These are phyloP conservation scores for Spergularia bocconei DNA, from an alignment of 148 eudicot genomes.

Conservation along the genomic window DNA sequence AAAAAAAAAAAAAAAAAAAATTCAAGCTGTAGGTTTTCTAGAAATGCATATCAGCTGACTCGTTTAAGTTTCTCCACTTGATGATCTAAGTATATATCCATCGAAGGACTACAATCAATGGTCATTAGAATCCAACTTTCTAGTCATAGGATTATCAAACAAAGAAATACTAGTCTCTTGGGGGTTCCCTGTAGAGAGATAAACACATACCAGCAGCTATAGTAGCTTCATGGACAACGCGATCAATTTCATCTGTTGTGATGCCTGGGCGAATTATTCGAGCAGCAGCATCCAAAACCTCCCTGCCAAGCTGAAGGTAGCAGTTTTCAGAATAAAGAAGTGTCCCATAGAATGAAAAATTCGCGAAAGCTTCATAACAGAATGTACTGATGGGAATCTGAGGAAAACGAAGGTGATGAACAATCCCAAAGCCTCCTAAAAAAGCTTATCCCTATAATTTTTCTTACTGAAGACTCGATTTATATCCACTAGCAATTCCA, in stretches of 20 bases:
- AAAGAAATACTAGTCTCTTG: not conserved
- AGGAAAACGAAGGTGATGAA: not conserved
- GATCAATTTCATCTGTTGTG: slow-evolving; percentile 97
- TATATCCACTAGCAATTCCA: not conserved
- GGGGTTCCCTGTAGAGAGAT: not conserved
- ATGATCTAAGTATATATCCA: too few relatives aligned
- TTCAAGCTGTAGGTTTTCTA: too few relatives aligned
- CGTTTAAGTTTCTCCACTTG: not conserved
- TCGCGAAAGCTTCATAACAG: slow-evolving; percentile 12
- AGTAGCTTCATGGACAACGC: slow-evolving; percentile 91
- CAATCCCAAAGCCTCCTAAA: not conserved
- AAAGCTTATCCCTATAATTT: not conserved
- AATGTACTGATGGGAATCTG: not conserved
- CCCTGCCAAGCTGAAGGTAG: slow-evolving; percentile 66
- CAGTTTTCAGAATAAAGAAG: not conserved
- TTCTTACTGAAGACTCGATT: not conserved
- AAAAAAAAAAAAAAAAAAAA: too few relatives aligned
- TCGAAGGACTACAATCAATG: not conserved
- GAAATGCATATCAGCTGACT: not conserved
- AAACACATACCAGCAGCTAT: slow-evolving; percentile 79
- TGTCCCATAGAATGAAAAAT: slow-evolving; percentile 12
- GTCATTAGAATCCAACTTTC: not conserved
- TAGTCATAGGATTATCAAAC: not conserved
- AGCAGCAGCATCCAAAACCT: slow-evolving; percentile 98
- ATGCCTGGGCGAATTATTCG: slow-evolving; percentile 83